Evolutionary conservation across 805 yeast genomes (phyloP).

Genomic region (Metschnikowia chrysomelidarum): DNA sequence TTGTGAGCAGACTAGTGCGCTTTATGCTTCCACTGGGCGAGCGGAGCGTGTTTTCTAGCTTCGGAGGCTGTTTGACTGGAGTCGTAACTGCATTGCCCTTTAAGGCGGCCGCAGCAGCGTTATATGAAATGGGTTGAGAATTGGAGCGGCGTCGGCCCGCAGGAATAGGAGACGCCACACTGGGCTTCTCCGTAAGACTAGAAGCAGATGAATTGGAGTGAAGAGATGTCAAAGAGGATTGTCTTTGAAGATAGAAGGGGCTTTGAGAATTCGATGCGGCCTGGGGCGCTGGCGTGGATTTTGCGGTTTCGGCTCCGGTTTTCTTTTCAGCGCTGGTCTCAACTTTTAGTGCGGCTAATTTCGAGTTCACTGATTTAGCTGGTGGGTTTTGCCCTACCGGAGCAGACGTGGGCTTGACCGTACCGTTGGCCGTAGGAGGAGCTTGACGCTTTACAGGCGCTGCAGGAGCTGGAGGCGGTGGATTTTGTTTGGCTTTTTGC

Average conservation of each 20-base stretch:
- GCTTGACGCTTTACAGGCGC: too few relatives aligned
- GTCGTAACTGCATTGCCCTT: conserved; percentile 4
- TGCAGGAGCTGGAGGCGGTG: not conserved
- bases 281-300: too few relatives aligned
- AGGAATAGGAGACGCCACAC: conserved; percentile 9
- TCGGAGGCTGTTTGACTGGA: too few relatives aligned
- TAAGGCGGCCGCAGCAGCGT: conserved; percentile 34
- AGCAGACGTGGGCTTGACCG: too few relatives aligned
- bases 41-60: conserved; percentile 5
- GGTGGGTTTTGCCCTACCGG: too few relatives aligned
- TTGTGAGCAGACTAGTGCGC: conserved; percentile 9
- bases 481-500: conserved; percentile 3
- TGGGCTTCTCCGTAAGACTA: conserved; percentile 8
- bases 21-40: conserved; percentile 20
- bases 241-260: conserved; percentile 7
- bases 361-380: too few relatives aligned
- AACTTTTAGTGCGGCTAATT: too few relatives aligned
- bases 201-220: conserved; percentile 4
- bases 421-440: too few relatives aligned
- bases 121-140: conserved; percentile 32
- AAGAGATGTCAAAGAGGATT: conserved; percentile 12
- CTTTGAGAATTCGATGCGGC: too few relatives aligned
- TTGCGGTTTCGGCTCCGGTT: too few relatives aligned
- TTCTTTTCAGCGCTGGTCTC: too few relatives aligned
- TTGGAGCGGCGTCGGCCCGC: conserved; percentile 34